Conservation (phyloP, 2,329 filamentous ascomycete genomes). For the Hypoxylon sp. region DNA sequence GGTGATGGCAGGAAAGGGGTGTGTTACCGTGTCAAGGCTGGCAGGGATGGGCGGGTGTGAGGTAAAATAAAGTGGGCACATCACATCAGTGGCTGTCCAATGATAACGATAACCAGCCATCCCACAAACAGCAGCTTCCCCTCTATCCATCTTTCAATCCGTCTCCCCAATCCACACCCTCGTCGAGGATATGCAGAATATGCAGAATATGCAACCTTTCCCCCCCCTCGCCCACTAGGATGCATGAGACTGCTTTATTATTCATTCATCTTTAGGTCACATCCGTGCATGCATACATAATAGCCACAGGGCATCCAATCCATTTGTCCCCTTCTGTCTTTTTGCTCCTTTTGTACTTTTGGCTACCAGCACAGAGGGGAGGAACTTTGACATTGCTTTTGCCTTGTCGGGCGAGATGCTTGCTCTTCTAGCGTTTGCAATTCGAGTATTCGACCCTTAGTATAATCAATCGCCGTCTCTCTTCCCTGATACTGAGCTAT, state of each 20-base stretch:
- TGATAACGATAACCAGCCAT: slow-evolving; percentile 49
- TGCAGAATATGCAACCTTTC: slow-evolving; percentile 13
- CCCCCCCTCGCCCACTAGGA: slow-evolving; percentile 37
- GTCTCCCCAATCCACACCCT: slow-evolving; percentile 32
- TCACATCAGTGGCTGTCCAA: slow-evolving; percentile 49
- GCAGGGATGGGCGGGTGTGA: slow-evolving; percentile 30
- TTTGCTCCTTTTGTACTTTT: slow-evolving; percentile 40
- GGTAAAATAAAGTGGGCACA: slow-evolving; percentile 41
- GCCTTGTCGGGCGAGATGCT: slow-evolving; percentile 23
- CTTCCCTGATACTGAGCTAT: slow-evolving; percentile 9
- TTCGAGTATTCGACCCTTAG: slow-evolving; percentile 21
- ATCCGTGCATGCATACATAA: slow-evolving; percentile 41
- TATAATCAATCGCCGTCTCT: slow-evolving; percentile 4
- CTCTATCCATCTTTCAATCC: slow-evolving; percentile 43
- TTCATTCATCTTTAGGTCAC: slow-evolving; percentile 38
- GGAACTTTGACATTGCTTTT: slow-evolving; percentile 31
- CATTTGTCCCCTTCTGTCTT: slow-evolving; percentile 27
- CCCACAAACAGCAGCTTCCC: slow-evolving; percentile 44
- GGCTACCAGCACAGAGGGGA: slow-evolving; percentile 33
- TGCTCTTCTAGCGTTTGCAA: slow-evolving; percentile 17
- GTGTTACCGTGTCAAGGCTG: slow-evolving; percentile 28
- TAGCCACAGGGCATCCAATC: slow-evolving; percentile 37
- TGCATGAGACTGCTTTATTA: slow-evolving; percentile 45
- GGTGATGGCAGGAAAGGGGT: slow-evolving; percentile 27
- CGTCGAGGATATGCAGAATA: slow-evolving; percentile 22